Conservation (phyloP, 768 basidiomycete species). For the Naganishia randhawae region DNA sequence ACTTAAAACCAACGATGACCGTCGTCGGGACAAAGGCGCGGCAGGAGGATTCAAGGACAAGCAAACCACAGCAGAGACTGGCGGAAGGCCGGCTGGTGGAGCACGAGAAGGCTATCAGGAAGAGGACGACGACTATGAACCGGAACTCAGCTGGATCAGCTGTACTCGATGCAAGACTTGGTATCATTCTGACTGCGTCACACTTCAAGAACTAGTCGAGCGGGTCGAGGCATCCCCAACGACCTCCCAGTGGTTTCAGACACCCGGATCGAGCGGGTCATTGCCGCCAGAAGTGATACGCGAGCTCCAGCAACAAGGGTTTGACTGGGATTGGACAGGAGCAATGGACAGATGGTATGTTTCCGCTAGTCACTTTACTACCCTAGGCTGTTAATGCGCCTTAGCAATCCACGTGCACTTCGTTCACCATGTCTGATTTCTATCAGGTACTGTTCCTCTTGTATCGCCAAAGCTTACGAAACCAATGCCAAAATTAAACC, state of each 20-base stretch:
- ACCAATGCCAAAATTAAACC: slow-evolving; percentile 3
- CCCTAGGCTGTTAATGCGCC: too few relatives aligned
- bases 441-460: slow-evolving; percentile 1
- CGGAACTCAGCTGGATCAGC: slow-evolving; percentile 41
- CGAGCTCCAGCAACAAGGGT: neutral
- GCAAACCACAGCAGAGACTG: too few relatives aligned
- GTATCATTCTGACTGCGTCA: slow-evolving; percentile 45
- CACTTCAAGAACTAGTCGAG: slow-evolving; percentile 6
- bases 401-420: neutral
- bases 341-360: slow-evolving; percentile 11
- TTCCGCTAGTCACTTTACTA: too few relatives aligned
- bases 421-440: neutral
- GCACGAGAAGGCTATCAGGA: neutral
- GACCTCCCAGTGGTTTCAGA: neutral
- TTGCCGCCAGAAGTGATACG: slow-evolving; percentile 3
- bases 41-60: too few relatives aligned
- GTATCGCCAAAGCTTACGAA: neutral
- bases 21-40: neutral
- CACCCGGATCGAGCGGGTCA: slow-evolving; percentile 9
- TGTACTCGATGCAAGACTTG: slow-evolving; percentile 43
- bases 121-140: neutral
- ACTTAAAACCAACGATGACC: slow-evolving; percentile 1
- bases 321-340: slow-evolving; percentile 6
- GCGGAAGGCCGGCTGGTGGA: too few relatives aligned
- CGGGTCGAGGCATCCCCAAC: neutral